A percentile compares a stretch with the other conserved stretches of the same genome.
Conservation (phyloP, 2,329 filamentous ascomycete genomes). For the Pyrenochaeta sp. region DNA sequence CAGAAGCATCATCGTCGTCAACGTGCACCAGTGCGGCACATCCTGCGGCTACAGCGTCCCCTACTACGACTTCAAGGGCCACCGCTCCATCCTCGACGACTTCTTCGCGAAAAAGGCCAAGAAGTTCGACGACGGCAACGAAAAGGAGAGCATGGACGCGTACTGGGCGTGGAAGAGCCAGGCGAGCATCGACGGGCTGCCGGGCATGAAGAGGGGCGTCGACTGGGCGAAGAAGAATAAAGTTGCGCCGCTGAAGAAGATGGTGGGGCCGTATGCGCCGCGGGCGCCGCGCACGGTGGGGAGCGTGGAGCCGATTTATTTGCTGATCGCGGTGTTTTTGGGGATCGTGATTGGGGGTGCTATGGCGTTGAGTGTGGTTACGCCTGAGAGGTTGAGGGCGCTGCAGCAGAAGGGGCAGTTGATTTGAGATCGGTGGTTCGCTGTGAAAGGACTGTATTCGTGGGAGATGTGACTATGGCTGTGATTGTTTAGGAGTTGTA, state of each 20-base stretch:
- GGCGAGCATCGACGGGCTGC: constrained; percentile 54
- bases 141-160: constrained; percentile 50
- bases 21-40: constrained; percentile 54
- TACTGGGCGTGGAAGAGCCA: constrained; percentile 57
- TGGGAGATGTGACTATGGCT: too few species aligned
- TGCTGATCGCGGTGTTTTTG: constrained; percentile 37
- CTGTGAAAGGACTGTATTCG: too few species aligned
- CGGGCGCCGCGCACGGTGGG: constrained; percentile 16
- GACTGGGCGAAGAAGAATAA: constrained; percentile 45
- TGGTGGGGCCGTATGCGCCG: constrained; percentile 48
- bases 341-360: constrained; percentile 40
- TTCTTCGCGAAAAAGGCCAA: constrained; percentile 50
- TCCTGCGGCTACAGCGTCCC: constrained; percentile 55
- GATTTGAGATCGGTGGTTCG: constrained; percentile 12
- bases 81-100: constrained; percentile 50
- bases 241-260: constrained; percentile 53
- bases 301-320: constrained; percentile 17
- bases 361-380: constrained; percentile 30
- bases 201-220: constrained; percentile 51
- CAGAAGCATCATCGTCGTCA: constrained; percentile 51
- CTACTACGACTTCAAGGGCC: constrained; percentile 53
- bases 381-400: constrained; percentile 29
- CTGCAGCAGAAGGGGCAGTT: constrained; percentile 31
- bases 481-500: too few species aligned
- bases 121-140: constrained; percentile 45